These are phyloP conservation scores for Delphinella strobiligena DNA, from an alignment of 2,329 filamentous ascomycete species.

Conservation along the genomic window DNA sequence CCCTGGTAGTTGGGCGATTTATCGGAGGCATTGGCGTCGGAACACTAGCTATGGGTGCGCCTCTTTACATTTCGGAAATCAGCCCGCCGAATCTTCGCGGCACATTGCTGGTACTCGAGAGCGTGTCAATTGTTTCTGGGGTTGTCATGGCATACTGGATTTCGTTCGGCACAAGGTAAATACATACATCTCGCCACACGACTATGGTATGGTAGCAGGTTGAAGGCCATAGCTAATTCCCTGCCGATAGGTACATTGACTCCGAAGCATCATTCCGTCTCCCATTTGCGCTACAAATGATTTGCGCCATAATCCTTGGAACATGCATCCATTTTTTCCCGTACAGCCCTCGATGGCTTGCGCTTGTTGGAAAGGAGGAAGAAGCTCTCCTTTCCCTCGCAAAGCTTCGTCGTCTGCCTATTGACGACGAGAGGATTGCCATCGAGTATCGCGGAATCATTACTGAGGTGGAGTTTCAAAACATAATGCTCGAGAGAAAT, in stretches of 20 bases:
- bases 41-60: conserved; percentile 10
- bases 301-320: conserved; percentile 53
- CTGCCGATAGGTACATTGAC: conserved; percentile 18
- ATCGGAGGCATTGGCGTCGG: background rate
- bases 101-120: conserved; percentile 21
- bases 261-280: conserved; percentile 18
- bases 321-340: conserved; percentile 16
- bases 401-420: conserved; percentile 13
- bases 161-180: conserved; percentile 22
- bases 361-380: conserved; percentile 16
- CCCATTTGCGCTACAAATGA: conserved; percentile 59
- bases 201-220: too few species aligned
- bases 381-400: conserved; percentile 14
- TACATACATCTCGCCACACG: too few species aligned
- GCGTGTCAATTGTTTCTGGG: conserved; percentile 22
- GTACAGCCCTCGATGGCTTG: conserved; percentile 18
- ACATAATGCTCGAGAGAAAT: conserved; percentile 30
- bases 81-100: conserved; percentile 23
- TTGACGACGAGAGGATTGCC: conserved; percentile 14
- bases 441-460: conserved; percentile 20
- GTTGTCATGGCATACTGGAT: conserved; percentile 25
- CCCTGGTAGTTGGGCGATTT: background rate
- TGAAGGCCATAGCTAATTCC: conserved; percentile 17
- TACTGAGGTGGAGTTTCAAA: conserved; percentile 11
- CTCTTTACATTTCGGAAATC: conserved; percentile 24